Conservation (phyloP, 1,284 basidiomycete species). For the Microstroma glucosiphilum region DNA sequence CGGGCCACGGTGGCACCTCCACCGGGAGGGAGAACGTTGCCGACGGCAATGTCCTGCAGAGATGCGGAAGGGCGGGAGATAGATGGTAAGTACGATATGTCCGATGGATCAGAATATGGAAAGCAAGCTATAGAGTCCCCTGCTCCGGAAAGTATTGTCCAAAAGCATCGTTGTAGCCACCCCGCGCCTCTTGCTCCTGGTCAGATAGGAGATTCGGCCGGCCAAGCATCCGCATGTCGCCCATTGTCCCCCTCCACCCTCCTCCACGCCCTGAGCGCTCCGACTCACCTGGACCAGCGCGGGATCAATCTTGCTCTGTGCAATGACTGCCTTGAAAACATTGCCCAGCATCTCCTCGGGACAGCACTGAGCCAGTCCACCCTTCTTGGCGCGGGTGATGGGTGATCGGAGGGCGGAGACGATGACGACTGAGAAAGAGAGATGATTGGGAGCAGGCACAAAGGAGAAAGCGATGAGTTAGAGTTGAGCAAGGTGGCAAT, state of each 20-base stretch:
- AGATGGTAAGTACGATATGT: no score
- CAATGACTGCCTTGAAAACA: constrained; percentile 40
- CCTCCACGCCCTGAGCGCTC: neutral
- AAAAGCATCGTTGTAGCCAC: no score
- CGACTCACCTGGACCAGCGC: constrained; percentile 63
- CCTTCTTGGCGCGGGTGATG: constrained; percentile 83
- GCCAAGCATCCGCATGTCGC: no score
- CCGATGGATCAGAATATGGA: no score
- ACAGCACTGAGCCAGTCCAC: constrained; percentile 76
- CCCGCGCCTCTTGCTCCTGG: no score
- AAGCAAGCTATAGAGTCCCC: no score
- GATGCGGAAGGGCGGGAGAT: neutral
- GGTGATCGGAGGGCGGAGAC: constrained; percentile 80
- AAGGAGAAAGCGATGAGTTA: neutral
- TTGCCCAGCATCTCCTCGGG: constrained; percentile 11
- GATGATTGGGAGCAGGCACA: neutral
- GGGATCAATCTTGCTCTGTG: constrained; percentile 63
- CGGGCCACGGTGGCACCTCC: constrained; percentile 85
- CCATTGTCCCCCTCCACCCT: neutral
- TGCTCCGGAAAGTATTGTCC: no score
- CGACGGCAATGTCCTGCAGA: constrained; percentile 61
- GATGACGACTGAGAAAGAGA: constrained; percentile 89
- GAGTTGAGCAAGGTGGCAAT: neutral
- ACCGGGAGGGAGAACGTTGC: constrained; percentile 86
- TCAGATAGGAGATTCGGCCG: no score